phyloP scores from a whole-genome alignment of 2,329 filamentous ascomycete genomes.

The Phaeosphaeria sp. region DNA sequence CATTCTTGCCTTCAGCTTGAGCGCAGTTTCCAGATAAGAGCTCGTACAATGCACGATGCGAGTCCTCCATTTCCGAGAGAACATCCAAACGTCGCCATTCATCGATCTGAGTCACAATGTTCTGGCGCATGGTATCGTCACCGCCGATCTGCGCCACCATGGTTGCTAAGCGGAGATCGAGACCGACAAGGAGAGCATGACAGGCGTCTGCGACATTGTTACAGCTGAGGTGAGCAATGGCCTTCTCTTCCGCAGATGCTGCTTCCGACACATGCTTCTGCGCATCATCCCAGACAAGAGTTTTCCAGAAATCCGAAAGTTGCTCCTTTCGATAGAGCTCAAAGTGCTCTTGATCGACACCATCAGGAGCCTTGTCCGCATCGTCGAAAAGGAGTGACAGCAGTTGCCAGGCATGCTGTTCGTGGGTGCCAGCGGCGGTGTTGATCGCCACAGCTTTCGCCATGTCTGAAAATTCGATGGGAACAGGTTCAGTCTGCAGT shows the following conservation, averaged over 20 bases:
- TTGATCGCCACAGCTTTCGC: conserved; percentile 50
- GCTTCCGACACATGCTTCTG: conserved; percentile 62
- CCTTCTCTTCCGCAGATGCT: conserved; percentile 77
- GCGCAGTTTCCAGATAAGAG: conserved; percentile 88
- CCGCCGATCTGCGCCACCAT: conserved; percentile 85
- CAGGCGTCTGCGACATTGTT: conserved; percentile 85
- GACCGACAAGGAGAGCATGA: conserved; percentile 74
- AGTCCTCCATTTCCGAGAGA: conserved; percentile 83
- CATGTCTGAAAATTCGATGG: conserved; percentile 61
- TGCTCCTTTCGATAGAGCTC: conserved; percentile 60
- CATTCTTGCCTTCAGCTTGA: conserved; percentile 77
- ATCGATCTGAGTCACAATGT: conserved; percentile 80
- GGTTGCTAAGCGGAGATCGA: conserved; percentile 83
- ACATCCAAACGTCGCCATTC: conserved; percentile 85
- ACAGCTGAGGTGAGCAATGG: conserved; percentile 78
- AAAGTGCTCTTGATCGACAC: conserved; percentile 52
- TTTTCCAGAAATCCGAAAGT: conserved; percentile 71
- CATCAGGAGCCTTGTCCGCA: conserved; percentile 35
- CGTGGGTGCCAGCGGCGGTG: conserved; percentile 57
- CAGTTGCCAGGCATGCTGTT: conserved; percentile 83
- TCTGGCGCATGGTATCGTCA: conserved; percentile 69
- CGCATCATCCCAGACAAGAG: conserved; percentile 48
- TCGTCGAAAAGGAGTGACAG: conserved; percentile 86
- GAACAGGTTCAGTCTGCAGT: conserved; percentile 54
- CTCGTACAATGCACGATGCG: conserved; percentile 87